Evolutionary conservation across 192 early-diverging fungal species (phyloP).

Genomic region (Chytriomyces sp.): DNA sequence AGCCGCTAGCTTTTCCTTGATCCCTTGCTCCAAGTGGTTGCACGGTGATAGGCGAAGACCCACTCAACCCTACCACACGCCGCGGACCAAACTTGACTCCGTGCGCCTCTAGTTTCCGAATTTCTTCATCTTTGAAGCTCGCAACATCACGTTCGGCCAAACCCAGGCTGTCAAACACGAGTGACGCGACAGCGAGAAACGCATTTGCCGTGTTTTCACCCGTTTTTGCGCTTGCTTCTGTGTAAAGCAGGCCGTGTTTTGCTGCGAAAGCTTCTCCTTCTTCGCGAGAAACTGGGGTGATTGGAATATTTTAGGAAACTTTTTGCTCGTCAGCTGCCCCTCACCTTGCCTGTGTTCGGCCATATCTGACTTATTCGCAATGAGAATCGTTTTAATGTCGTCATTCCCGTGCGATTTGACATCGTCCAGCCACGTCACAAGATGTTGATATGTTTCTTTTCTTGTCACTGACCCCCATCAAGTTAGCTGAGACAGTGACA

Average conservation of each 20-base stretch:
- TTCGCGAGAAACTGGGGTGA: constrained; percentile 79
- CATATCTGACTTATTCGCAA: constrained; percentile 94
- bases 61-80: constrained; percentile 2
- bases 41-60: too few species aligned
- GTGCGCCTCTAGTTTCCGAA: constrained; percentile 29
- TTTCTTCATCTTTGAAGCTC: constrained; percentile 27
- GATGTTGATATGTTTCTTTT: constrained; percentile 74
- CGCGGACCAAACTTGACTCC: constrained; percentile 34
- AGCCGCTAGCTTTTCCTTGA: too few species aligned
- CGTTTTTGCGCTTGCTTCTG: constrained; percentile 92
- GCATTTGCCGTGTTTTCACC: constrained; percentile 77
- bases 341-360: constrained; percentile 72
- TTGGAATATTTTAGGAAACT: too few species aligned
- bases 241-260: constrained; percentile 83
- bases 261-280: constrained; percentile 88
- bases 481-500: not conserved
- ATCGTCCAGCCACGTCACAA: constrained; percentile 81
- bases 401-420: constrained; percentile 87
- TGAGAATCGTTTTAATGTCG: constrained; percentile 84
- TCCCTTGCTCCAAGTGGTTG: too few species aligned
- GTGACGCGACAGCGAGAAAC: constrained; percentile 32
- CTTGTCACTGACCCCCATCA: constrained; percentile 25
- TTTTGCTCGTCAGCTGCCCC: too few species aligned
- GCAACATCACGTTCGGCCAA: constrained; percentile 26
- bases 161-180: constrained; percentile 24